Percentiles rank a stretch among this genome's conserved stretches.
These are phyloP conservation scores for Fagus sylvatica DNA, from an alignment of 306 rosid species.

Conservation along the genomic window DNA sequence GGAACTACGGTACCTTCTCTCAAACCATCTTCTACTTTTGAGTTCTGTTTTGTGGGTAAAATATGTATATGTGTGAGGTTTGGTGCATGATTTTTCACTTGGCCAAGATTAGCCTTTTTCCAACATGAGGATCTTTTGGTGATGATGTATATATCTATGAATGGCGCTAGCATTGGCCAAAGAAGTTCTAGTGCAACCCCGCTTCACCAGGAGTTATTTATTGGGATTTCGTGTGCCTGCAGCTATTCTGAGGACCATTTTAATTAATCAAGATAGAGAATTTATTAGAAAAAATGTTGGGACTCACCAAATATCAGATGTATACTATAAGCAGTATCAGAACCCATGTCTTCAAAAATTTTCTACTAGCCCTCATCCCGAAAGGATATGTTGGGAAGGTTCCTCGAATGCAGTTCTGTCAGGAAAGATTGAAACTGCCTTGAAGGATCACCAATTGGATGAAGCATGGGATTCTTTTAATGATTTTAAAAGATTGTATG, in stretches of 20 bases:
- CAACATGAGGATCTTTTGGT: background rate
- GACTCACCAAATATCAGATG: conserved; percentile 8
- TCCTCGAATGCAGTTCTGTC: conserved; percentile 53
- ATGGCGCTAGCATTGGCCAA: background rate
- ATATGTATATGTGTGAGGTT: background rate
- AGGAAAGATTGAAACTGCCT: conserved; percentile 56
- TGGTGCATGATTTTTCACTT: background rate
- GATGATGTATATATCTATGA: background rate
- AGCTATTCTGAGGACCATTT: conserved; percentile 20
- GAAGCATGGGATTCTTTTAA: conserved; percentile 52
- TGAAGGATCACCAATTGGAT: conserved; percentile 50
- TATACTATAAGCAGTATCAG: conserved; percentile 13
- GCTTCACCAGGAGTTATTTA: background rate
- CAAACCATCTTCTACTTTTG: background rate
- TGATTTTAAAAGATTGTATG: conserved; percentile 66
- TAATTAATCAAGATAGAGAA: background rate
- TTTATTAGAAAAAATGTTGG: background rate
- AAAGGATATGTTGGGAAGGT: conserved; percentile 68
- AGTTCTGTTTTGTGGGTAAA: background rate
- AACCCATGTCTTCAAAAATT: conserved; percentile 18
- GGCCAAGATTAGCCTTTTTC: background rate
- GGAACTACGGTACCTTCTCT: background rate
- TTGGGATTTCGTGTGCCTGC: conserved; percentile 29
- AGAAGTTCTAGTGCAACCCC: conserved; percentile 2
- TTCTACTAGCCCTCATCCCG: conserved; percentile 34